Percentiles rank a stretch among this genome's conserved stretches.
These are phyloP conservation scores for Rasamsonia emersonii DNA, from an alignment of 2,329 filamentous ascomycete genomes.

Conservation along the genomic window DNA sequence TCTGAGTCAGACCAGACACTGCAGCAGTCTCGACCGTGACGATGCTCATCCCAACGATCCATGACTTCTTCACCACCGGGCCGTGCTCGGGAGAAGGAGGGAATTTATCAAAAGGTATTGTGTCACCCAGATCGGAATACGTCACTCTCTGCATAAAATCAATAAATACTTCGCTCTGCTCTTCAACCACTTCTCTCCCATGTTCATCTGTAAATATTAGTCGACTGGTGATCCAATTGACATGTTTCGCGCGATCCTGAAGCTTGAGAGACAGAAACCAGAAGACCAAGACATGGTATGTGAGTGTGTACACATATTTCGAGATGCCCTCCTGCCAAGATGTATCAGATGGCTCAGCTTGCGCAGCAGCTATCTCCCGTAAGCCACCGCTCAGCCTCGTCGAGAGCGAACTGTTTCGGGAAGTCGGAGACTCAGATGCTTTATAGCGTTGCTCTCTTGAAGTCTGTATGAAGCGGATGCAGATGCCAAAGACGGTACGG, in stretches of 20 bases:
- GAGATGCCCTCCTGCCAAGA: slow-evolving; percentile 65
- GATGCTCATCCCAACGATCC: slow-evolving; percentile 45
- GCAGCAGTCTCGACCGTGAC: slow-evolving; percentile 42
- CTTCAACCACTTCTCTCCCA: slow-evolving; percentile 69
- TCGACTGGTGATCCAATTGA: slow-evolving; percentile 83
- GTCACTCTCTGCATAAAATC: slow-evolving; percentile 90
- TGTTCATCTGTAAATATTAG: slow-evolving; percentile 68
- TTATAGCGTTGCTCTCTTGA: slow-evolving; percentile 54
- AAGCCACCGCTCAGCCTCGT: slow-evolving; percentile 36
- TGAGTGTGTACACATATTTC: slow-evolving; percentile 86
- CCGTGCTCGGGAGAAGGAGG: slow-evolving; percentile 34
- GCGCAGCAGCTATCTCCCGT: slow-evolving; percentile 30
- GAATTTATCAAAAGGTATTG: slow-evolving; percentile 34
- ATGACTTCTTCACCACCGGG: slow-evolving; percentile 38
- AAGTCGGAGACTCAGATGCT: slow-evolving; percentile 20
- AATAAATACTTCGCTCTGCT: slow-evolving; percentile 86
- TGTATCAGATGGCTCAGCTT: slow-evolving; percentile 23
- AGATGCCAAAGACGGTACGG: slow-evolving; percentile 89
- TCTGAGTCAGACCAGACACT: slow-evolving; percentile 39
- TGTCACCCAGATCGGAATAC: slow-evolving; percentile 75
- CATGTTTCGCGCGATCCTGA: slow-evolving; percentile 71
- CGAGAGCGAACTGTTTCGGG: slow-evolving; percentile 26
- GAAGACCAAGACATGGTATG: slow-evolving; percentile 91
- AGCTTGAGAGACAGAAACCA: slow-evolving; percentile 92
- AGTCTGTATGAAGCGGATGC: slow-evolving; percentile 85